Evolutionary conservation across 305 asterid genomes (phyloP).

Genomic region (Fraxinus greggii): DNA sequence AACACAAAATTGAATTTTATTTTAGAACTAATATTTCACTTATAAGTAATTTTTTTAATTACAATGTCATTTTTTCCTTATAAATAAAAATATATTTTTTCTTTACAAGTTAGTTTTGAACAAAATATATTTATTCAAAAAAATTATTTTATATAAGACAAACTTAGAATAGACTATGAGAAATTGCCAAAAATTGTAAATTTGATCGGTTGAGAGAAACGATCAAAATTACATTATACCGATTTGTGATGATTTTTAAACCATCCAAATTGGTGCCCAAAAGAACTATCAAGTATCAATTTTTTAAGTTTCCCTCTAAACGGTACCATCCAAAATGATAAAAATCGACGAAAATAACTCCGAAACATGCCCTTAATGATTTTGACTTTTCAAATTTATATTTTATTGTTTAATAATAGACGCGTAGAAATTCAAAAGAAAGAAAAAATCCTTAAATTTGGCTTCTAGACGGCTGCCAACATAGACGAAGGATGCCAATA

Average conservation of each 20-base stretch:
- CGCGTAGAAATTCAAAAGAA: not conserved
- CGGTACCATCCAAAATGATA: not conserved
- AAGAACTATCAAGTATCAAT: not conserved
- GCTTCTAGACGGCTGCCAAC: constrained; percentile 2
- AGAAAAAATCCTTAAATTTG: not conserved
- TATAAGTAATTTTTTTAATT: no score
- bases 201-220: no score
- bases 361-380: not conserved
- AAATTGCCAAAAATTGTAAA: no score
- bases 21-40: not conserved
- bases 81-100: no score
- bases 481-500: not conserved
- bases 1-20: not conserved
- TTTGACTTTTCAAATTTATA: not conserved
- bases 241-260: no score
- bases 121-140: no score
- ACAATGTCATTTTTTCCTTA: not conserved
- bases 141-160: no score
- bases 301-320: not conserved
- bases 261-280: not conserved
- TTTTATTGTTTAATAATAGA: not conserved
- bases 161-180: not conserved
- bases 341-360: no score
- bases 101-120: not conserved
- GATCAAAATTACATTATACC: no score